Base-by-base conservation (phyloP, 2,329 filamentous ascomycete genomes). In the Verticillium longisporum region DNA sequence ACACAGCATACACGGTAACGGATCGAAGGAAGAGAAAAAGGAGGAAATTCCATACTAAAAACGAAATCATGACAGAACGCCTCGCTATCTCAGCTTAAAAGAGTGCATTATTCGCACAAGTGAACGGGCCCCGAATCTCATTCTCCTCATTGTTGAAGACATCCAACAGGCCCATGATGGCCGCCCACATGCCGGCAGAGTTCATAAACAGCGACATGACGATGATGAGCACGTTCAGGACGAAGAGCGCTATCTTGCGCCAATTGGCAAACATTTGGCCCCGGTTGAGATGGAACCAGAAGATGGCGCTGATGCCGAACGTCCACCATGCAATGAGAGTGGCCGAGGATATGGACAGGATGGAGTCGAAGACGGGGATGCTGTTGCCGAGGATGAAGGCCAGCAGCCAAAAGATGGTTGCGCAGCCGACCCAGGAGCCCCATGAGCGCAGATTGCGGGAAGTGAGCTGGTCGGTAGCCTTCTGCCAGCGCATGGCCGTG, bases 271-370 rank as follows among this genome's bases (percentile, higher is more conserved):
- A 71, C 57, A 69, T 67, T 53, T 68, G 62, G 56, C 69, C 65
- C 72, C 71, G 72, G 69, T 75, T 74, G 61, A 73, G 68, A 66
- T 72, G 70, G 66, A 74, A 70, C 73, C 72, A 74, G 62, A 73
- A 72, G 54, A 74, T 65, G 62, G 66, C 71, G 58, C 68, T 70
- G 67, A 74, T 68, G 59, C 73, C 72, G 65, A 74, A 74, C 33
- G 73, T 74, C 64, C 73, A 74, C 73, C 73, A 75, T 0, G 72
- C 71, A 57, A 74, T 70, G 62, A 72, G 71, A 33, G 71, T 73
- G 14, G 73, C 73, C 4, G 71, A 73, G 31, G 73, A 70, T 53
- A 75, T 73, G 34, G 71, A 69, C 45, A 75, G 61, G 66, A 75
- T 75, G 10, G 72, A 74, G 66, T 74, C 70, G 62, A 75, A 75